These are phyloP conservation scores for Byssochlamys sp. DNA, from an alignment of 2,329 filamentous ascomycete species.

Conservation along the genomic window DNA sequence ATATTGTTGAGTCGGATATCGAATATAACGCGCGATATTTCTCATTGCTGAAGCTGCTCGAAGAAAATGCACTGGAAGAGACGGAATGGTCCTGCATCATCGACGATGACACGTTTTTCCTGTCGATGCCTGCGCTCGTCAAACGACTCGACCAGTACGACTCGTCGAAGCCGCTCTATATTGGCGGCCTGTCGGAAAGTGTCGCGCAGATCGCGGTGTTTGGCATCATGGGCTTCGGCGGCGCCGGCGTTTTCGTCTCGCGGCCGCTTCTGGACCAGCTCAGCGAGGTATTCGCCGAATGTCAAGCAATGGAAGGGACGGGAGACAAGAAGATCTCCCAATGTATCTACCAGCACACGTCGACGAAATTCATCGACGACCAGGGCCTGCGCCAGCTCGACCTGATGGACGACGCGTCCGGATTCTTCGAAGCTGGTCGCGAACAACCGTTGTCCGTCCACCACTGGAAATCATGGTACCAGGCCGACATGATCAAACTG, in stretches of 20 bases:
- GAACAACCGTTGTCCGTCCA: conserved; percentile 47
- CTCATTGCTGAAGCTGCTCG: conserved; percentile 44
- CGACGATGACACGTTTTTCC: conserved; percentile 57
- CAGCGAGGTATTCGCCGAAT: conserved; percentile 40
- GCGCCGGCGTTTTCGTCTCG: conserved; percentile 51
- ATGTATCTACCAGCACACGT: conserved; percentile 49
- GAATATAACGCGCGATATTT: conserved; percentile 47
- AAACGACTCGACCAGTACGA: conserved; percentile 42
- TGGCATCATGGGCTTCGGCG: conserved; percentile 53
- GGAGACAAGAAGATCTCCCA: conserved; percentile 51
- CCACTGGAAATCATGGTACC: conserved; percentile 56
- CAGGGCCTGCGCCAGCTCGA: conserved; percentile 51
- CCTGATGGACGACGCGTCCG: conserved; percentile 45
- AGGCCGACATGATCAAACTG: conserved; percentile 42
- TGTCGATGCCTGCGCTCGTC: conserved; percentile 43
- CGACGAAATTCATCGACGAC: conserved; percentile 47
- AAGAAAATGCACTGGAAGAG: conserved; percentile 33
- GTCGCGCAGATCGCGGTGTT: conserved; percentile 43
- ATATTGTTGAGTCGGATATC: conserved; percentile 22
- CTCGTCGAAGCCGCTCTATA: conserved; percentile 41
- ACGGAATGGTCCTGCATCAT: conserved; percentile 50
- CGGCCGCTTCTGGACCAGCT: conserved; percentile 43
- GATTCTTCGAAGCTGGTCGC: conserved; percentile 51
- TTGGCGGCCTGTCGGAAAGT: conserved; percentile 52
- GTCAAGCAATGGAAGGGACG: conserved; percentile 36